Evolutionary conservation across 805 yeast genomes (phyloP), one percentile per base, ranked within the genome.

Genomic region (Limtongozyma cylindracea): DNA sequence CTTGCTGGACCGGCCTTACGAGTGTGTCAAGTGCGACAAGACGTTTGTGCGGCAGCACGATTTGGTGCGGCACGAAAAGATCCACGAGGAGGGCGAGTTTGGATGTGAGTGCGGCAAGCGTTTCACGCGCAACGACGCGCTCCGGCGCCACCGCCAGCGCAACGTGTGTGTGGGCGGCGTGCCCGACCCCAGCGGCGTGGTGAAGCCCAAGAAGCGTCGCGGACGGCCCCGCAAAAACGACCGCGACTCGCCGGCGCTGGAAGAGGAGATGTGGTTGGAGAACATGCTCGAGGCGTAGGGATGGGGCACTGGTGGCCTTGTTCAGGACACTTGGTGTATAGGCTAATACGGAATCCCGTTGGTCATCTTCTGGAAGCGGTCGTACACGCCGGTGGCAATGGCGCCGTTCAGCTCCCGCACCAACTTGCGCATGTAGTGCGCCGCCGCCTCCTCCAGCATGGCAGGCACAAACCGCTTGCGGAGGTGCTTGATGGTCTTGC

Each of bases 41-140:
- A 61, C 76, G 18, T 88, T 88, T 49, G 99, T 88, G 12, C 59
- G 99, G 29, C 93, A 84, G 29, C 98, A 88, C 39, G 99, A 88
- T 45, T 53, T 88, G 33, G 62, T 77, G 27, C 61, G 99, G 28
- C 99, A 88, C 38, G 67, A 64, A 31, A 77, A 76, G 39, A 74
- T 82, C 10, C 99, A 88, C 39, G 56, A 63, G 24, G 80, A 65
- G 23, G 67, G 68, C 28, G 57, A 68, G 13, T 47, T 51, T 24
- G 50, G 50, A 13, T 88, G 98, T 45, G 72, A 73, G 0, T 91
- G 99, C 48, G 94, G 95, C n/a, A 84, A 82, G 45, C 69, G 68
- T 29, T 88, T 88, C 47, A 68, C 84, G 2, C 56, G 96, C 26
- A 70, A 73, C 24, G 95, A 88, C 49, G 93, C 94, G 0, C n/a